These are phyloP conservation scores for Cajanus cajan DNA, from an alignment of 306 rosid species.

Conservation along the genomic window DNA sequence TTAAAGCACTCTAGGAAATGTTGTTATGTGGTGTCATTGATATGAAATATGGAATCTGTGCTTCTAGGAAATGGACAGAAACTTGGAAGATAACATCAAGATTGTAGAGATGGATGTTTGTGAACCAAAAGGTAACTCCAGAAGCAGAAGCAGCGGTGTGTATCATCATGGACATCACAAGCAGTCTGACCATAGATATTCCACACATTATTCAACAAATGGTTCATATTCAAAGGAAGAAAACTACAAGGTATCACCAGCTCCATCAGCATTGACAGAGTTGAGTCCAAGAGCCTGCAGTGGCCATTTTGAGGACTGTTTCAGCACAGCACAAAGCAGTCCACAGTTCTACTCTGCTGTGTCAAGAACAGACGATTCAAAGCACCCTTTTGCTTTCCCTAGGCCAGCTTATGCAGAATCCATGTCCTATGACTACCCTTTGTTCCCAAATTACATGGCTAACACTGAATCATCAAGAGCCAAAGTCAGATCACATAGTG, in stretches of 20 bases:
- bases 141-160: slow-evolving; percentile 56
- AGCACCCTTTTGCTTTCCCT: slow-evolving; percentile 61
- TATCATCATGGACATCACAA: slow-evolving; percentile 35
- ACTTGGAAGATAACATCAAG: slow-evolving; percentile 80
- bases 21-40: background rate
- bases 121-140: slow-evolving; percentile 42
- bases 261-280: slow-evolving; percentile 61
- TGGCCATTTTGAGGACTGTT: slow-evolving; percentile 70
- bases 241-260: slow-evolving; percentile 56
- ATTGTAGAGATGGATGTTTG: slow-evolving; percentile 89
- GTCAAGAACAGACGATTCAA: slow-evolving; percentile 49
- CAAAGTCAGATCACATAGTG: slow-evolving; percentile 83
- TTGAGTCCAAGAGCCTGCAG: slow-evolving; percentile 70
- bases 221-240: slow-evolving; percentile 52
- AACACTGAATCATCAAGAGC: slow-evolving; percentile 90
- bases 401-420: slow-evolving; percentile 57
- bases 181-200: slow-evolving; percentile 29
- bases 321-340: slow-evolving; percentile 64
- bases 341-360: slow-evolving; percentile 67
- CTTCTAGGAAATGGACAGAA: slow-evolving; percentile 61
- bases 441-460: slow-evolving; percentile 91
- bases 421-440: slow-evolving; percentile 57
- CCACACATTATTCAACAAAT: slow-evolving; percentile 38
- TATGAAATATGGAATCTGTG: slow-evolving; percentile 21
- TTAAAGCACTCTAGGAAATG: background rate